A percentile compares a stretch with the other conserved stretches of the same genome.
phyloP scores from a whole-genome alignment of 257 asterid genomes.

The Oldenlandia corymbosa region DNA sequence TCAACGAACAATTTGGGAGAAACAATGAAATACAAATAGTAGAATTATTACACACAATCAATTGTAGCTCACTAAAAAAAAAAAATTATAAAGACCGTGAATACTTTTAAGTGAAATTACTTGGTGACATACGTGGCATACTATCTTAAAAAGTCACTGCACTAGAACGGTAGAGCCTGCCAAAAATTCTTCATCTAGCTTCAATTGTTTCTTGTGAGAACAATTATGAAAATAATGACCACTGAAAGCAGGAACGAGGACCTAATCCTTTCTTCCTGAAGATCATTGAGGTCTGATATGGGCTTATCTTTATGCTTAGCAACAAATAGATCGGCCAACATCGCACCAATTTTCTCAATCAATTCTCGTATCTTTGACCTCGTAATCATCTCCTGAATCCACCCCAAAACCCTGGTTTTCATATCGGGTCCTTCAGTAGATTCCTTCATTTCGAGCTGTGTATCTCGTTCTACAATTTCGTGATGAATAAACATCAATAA shows the following conservation, averaged over 20 bases:
- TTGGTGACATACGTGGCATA: too few relatives aligned
- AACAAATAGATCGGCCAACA: conserved; percentile 32
- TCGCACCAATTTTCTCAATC: conserved; percentile 28
- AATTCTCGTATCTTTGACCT: conserved; percentile 37
- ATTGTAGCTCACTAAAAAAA: too few relatives aligned
- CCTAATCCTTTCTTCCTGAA: conserved; percentile 46
- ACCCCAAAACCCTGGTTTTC: conserved; percentile 28
- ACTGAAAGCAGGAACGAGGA: conserved; percentile 48
- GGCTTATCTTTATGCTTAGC: conserved; percentile 35
- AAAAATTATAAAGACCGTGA: too few relatives aligned
- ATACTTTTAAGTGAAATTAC: too few relatives aligned
- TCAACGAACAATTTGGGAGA: too few relatives aligned
- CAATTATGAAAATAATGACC: conserved; percentile 42
- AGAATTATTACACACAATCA: too few relatives aligned
- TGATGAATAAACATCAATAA: conserved; percentile 19
- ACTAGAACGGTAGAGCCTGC: too few relatives aligned
- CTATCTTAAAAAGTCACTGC: too few relatives aligned
- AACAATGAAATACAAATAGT: too few relatives aligned
- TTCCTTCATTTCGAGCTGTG: conserved; percentile 14
- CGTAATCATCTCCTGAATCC: conserved; percentile 36
- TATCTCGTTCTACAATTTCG: conserved; percentile 29
- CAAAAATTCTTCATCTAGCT: too few relatives aligned
- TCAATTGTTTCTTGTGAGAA: conserved; percentile 39
- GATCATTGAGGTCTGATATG: conserved; percentile 36
- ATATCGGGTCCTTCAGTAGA: conserved; percentile 25